These are phyloP conservation scores for Inga leiocalycina DNA, from an alignment of 306 rosid genomes.

Conservation along the genomic window DNA sequence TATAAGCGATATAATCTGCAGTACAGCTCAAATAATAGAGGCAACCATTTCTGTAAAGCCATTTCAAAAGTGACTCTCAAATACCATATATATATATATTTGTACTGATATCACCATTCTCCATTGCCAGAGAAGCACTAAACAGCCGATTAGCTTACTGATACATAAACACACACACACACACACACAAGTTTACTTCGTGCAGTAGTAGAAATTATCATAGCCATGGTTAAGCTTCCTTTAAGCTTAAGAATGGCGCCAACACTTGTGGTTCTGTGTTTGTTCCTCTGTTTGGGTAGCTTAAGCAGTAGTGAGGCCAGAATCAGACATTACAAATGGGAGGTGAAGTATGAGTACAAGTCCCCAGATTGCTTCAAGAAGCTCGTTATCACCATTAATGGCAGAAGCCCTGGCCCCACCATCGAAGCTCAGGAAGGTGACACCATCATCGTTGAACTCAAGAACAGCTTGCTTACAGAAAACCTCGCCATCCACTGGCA, in stretches of 20 bases:
- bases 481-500: slow-evolving; percentile 94
- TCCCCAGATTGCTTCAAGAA: slow-evolving; percentile 86
- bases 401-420: slow-evolving; percentile 79
- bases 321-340: slow-evolving; percentile 49
- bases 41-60: not conserved
- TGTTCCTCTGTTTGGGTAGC: slow-evolving; percentile 28
- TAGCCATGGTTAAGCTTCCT: not conserved
- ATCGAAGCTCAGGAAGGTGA: slow-evolving; percentile 80
- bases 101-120: not conserved
- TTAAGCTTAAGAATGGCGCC: not conserved
- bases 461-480: slow-evolving; percentile 62
- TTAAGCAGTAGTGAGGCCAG: slow-evolving; percentile 48
- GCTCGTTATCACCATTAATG: slow-evolving; percentile 73
- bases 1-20: not conserved
- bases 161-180: not conserved
- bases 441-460: slow-evolving; percentile 71
- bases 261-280: slow-evolving; percentile 38
- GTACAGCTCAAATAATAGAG: not conserved
- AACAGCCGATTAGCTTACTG: not conserved
- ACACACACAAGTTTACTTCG: not conserved
- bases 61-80: not conserved
- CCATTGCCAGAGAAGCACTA: not conserved
- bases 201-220: not conserved
- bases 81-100: not conserved
- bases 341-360: slow-evolving; percentile 36